A percentile compares a stretch with the other conserved stretches of the same genome.
These are phyloP conservation scores for Pyrenophora seminiperda DNA, from an alignment of 2,329 filamentous ascomycete genomes.

Conservation along the genomic window DNA sequence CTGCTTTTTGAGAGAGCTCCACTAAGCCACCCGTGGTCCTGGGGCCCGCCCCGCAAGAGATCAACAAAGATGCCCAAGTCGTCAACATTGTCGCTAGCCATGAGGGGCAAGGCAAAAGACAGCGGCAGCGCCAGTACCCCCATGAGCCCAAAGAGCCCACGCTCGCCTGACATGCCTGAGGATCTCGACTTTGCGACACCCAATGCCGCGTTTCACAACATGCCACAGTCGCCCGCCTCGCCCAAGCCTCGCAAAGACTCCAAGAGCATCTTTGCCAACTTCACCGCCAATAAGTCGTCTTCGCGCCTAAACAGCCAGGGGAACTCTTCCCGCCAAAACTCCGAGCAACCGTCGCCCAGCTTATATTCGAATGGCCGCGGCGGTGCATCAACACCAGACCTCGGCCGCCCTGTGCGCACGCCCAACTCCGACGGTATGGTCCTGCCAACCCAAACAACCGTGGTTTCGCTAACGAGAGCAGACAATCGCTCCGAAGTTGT, in stretches of 20 bases:
- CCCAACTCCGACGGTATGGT: conserved; percentile 44
- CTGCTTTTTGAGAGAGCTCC: conserved; percentile 9
- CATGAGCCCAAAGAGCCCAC: conserved; percentile 43
- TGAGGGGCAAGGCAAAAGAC: conserved; percentile 43
- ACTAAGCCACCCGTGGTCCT: conserved; percentile 35
- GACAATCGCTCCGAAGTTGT: conserved; percentile 42
- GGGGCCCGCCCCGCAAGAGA: conserved; percentile 33
- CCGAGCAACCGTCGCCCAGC: conserved; percentile 39
- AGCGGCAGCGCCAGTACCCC: conserved; percentile 35
- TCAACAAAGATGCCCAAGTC: conserved; percentile 49
- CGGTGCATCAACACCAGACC: conserved; percentile 56
- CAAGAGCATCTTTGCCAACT: conserved; percentile 55
- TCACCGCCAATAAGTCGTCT: conserved; percentile 55
- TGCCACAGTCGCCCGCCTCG: conserved; percentile 43
- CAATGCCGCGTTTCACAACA: conserved; percentile 36
- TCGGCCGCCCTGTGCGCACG: conserved; percentile 48
- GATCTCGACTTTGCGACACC: conserved; percentile 38
- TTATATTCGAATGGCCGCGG: conserved; percentile 51
- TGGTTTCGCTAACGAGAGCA: conserved; percentile 17
- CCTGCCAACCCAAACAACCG: not conserved
- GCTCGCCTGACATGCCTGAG: conserved; percentile 34
- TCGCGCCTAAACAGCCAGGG: conserved; percentile 49
- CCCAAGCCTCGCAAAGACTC: conserved; percentile 48
- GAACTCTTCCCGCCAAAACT: conserved; percentile 39
- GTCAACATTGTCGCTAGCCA: conserved; percentile 45